Evolutionary conservation across 306 rosid genomes (phyloP).

Genomic region (Cicer pinnatifidum): DNA sequence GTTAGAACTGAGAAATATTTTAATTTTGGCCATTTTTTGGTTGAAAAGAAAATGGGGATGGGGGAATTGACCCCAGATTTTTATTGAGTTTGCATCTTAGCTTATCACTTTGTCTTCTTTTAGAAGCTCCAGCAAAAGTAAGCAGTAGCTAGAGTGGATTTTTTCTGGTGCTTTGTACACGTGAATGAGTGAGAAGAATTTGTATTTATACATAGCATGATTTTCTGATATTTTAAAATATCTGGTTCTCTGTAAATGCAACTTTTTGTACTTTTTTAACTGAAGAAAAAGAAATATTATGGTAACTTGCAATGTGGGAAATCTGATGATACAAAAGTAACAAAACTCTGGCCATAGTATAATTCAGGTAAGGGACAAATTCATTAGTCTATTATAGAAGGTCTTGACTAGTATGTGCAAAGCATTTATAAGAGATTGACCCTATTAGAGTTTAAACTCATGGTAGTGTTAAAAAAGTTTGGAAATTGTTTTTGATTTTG

Average conservation of each 20-base stretch:
- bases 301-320: constrained; percentile 22
- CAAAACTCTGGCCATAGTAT: not conserved
- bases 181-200: constrained; percentile 41
- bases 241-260: constrained; percentile 38
- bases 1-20: constrained; percentile 1
- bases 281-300: not conserved
- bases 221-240: constrained; percentile 42
- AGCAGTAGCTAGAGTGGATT: not conserved
- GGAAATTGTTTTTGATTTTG: not conserved
- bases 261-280: constrained; percentile 24
- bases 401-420: not conserved
- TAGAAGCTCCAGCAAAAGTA: not conserved
- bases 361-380: not conserved
- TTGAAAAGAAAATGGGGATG: constrained; percentile 4
- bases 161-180: constrained; percentile 34
- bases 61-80: constrained; percentile 19
- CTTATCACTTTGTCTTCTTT: constrained; percentile 15
- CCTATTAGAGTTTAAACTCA: not conserved
- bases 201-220: constrained; percentile 16
- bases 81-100: constrained; percentile 6
- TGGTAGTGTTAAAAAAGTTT: not conserved
- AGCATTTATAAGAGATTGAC: not conserved
- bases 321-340: not conserved
- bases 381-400: not conserved
- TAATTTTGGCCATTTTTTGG: not conserved